Base-by-base conservation (phyloP, 306 rosid genomes). In the Coriaria nepalensis region DNA sequence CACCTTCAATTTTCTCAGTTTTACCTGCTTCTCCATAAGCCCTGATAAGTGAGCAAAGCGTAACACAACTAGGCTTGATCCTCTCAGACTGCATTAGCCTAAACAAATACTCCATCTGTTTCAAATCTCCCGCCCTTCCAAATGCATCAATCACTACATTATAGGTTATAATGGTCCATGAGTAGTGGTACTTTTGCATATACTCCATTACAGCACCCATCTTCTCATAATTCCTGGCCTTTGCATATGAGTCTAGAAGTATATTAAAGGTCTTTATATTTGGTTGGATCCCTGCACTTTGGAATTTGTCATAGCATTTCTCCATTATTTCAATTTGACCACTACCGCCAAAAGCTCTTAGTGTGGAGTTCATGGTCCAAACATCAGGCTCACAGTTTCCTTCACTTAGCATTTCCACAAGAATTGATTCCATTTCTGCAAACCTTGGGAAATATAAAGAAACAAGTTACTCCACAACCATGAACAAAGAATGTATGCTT, bases 281-380 rank as follows among this genome's bases (percentile, higher is more conserved):
- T 35, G 95, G 82, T 66, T 88, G 82, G 66, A 84, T 75, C 67
- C 97, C 97, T 50, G 95, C 74, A 56, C 65, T 55, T 57, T 77
- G 97, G 57, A 81, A 88, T 60, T 78, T 81, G 35, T 84, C 93
- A 59, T 77, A 88, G 59, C 97, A 88, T 71, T 64, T 79, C 72
- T 84, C 97, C 97, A 77, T 90, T 49, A 86, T 90, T 59, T 90
- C 95, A 57, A 84, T 70, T 60, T 84, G 84, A 60, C 93, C 83
- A 9, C 70, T 78, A 69, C 61, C 63, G 66, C 95, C 97, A 55
- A 88, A 84, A 58, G 93, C 95, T 72, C 97, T 71, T 8, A 84
- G 67, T 4, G 93, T 77, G n/a, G 95, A 88, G 63, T 88, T 88
- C 97, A 84, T 78, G 52, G 93, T 88, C 93, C 93, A 88, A 56